phyloP scores from a whole-genome alignment of 345 rosid genomes.

The Sapria himalayana region DNA sequence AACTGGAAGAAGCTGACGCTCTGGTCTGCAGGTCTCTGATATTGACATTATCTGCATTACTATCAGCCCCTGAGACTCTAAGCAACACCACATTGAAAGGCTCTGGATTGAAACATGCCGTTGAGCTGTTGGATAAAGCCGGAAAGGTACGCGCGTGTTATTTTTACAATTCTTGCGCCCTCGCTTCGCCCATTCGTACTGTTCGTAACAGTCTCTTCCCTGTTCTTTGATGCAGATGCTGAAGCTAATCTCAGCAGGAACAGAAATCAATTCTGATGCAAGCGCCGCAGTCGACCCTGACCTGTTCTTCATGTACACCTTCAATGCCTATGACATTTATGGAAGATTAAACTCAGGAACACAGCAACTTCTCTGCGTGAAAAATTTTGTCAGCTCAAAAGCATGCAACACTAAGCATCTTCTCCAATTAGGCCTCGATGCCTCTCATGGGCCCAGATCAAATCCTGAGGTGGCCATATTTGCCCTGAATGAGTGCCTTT shows the following conservation, averaged over 20 bases:
- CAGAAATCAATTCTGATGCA: slow-evolving; percentile 12
- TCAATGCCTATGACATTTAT: slow-evolving; percentile 41
- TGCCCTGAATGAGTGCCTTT: slow-evolving; percentile 56
- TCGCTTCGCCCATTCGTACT: background rate
- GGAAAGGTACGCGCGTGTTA: slow-evolving; percentile 33
- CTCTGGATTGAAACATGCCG: slow-evolving; percentile 41
- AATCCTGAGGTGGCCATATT: slow-evolving; percentile 55
- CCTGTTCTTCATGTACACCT: slow-evolving; percentile 45
- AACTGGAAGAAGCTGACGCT: slow-evolving; percentile 26
- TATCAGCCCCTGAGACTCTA: slow-evolving; percentile 53
- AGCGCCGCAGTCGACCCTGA: slow-evolving; percentile 26
- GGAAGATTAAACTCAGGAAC: slow-evolving; percentile 37
- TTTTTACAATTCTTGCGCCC: slow-evolving; percentile 1
- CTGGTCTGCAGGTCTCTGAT: slow-evolving; percentile 53
- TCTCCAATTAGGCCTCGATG: slow-evolving; percentile 56
- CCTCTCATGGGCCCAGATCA: slow-evolving; percentile 40
- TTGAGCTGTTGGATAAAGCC: slow-evolving; percentile 52
- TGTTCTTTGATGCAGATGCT: slow-evolving; percentile 27
- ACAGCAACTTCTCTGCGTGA: slow-evolving; percentile 35
- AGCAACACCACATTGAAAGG: slow-evolving; percentile 26
- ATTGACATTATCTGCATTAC: slow-evolving; percentile 46
- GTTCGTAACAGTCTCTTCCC: slow-evolving; percentile 4
- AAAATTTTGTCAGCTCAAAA: slow-evolving; percentile 49
- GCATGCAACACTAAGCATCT: slow-evolving; percentile 45
- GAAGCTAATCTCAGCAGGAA: slow-evolving; percentile 14